Percentiles rank a stretch among this genome's conserved stretches.
phyloP scores from a whole-genome alignment of 2,329 filamentous ascomycete species.

The Aspergillus sp. region DNA sequence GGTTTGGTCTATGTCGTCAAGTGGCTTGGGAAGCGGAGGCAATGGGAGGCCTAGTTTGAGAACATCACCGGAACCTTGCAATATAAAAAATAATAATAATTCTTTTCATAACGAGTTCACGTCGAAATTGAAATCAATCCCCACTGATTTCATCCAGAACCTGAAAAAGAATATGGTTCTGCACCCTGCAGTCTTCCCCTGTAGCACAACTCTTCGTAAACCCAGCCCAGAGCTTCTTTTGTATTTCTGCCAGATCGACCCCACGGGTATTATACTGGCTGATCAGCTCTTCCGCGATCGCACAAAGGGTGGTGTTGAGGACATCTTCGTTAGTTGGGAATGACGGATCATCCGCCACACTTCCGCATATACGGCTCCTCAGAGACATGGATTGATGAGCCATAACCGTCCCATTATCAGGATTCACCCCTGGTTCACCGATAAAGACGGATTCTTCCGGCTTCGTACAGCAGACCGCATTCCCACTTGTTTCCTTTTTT shows the following conservation, averaged over 20 bases:
- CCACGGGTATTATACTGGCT: conserved; percentile 32
- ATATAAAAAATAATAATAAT: not conserved
- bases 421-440: no score
- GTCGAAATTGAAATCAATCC: conserved; percentile 10
- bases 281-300: conserved; percentile 33
- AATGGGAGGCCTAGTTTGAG: not conserved
- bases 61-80: not conserved
- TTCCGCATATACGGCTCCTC: conserved; percentile 16
- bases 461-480: not conserved
- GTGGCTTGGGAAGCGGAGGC: conserved; percentile 19
- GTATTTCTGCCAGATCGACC: conserved; percentile 30
- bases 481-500: not conserved
- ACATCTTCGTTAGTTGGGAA: conserved; percentile 18
- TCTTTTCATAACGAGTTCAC: no score
- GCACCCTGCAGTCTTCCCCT: conserved; percentile 31
- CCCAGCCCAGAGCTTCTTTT: conserved; percentile 26
- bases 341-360: conserved; percentile 11
- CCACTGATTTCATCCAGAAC: conserved; percentile 34
- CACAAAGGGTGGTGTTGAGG: conserved; percentile 31
- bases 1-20: conserved; percentile 67
- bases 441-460: conserved; percentile 3
- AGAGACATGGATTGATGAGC: no score
- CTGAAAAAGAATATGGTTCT: conserved; percentile 38
- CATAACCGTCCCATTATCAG: no score
- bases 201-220: conserved; percentile 22